These are phyloP conservation scores for Kappamyces sp. DNA, from an alignment of 192 early-diverging fungal species.

Conservation along the genomic window DNA sequence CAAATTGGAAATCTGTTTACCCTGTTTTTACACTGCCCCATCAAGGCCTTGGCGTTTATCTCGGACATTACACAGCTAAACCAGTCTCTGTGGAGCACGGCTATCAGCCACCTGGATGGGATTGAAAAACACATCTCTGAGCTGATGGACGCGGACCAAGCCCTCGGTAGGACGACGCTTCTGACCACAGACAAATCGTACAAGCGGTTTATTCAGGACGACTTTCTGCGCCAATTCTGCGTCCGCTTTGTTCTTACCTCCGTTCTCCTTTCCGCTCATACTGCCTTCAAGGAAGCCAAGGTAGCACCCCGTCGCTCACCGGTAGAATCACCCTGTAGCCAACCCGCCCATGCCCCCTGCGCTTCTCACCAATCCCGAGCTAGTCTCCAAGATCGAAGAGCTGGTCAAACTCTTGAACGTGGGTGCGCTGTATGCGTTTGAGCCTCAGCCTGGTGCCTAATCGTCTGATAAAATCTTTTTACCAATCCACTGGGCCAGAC, in stretches of 20 bases:
- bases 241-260: constrained; percentile 74
- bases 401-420: constrained; percentile 29
- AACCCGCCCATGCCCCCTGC: constrained; percentile 59
- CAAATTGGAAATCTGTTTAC: constrained; percentile 90
- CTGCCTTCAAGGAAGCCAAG: constrained; percentile 52
- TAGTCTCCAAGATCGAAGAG: constrained; percentile 51
- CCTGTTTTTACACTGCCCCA: constrained; percentile 84
- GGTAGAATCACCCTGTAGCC: constrained; percentile 59
- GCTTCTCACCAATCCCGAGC: constrained; percentile 54
- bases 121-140: constrained; percentile 34
- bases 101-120: constrained; percentile 41
- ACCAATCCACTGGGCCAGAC: too few relatives aligned
- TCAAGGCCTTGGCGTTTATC: constrained; percentile 84
- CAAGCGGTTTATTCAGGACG: constrained; percentile 78
- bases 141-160: constrained; percentile 23
- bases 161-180: constrained; percentile 22
- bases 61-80: constrained; percentile 59
- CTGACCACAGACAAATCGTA: constrained; percentile 48
- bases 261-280: constrained; percentile 64
- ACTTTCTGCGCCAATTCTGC: constrained; percentile 86
- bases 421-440: constrained; percentile 24
- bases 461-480: too few relatives aligned
- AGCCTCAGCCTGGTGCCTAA: too few relatives aligned
- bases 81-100: constrained; percentile 65
- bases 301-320: constrained; percentile 22